These are phyloP conservation scores for Mycosphaerella arachidis DNA, from an alignment of 2,329 filamentous ascomycete genomes.

Conservation along the genomic window DNA sequence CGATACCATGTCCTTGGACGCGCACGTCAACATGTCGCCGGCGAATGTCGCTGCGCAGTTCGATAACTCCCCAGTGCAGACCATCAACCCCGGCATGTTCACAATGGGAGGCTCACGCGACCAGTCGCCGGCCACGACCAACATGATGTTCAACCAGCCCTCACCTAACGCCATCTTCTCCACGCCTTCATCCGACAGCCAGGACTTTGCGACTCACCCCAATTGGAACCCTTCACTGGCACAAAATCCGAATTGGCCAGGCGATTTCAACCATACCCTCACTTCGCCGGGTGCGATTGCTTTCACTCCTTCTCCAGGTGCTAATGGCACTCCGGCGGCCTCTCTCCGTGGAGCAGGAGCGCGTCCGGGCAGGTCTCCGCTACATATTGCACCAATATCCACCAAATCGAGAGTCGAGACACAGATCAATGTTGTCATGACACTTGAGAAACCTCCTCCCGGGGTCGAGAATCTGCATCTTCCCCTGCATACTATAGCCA, in stretches of 20 bases:
- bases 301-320: conserved; percentile 34
- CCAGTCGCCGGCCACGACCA: conserved; percentile 27
- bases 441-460: conserved; percentile 67
- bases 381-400: conserved; percentile 36
- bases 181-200: conserved; percentile 35
- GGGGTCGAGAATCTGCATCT: conserved; percentile 78
- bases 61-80: conserved; percentile 30
- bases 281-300: conserved; percentile 30
- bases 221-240: conserved; percentile 25
- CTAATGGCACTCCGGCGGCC: conserved; percentile 26
- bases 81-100: conserved; percentile 34
- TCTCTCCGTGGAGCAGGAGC: conserved; percentile 10
- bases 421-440: conserved; percentile 84
- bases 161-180: conserved; percentile 35
- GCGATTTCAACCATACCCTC: conserved; percentile 30
- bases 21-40: conserved; percentile 22
- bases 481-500: conserved; percentile 86
- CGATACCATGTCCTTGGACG: conserved; percentile 29
- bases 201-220: conserved; percentile 30
- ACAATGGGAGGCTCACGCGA: conserved; percentile 28
- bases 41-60: conserved; percentile 19
- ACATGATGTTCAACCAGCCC: conserved; percentile 29
- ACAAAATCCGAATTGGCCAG: conserved; percentile 33
- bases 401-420: conserved; percentile 90
- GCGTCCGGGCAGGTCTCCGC: conserved; percentile 27